Evolutionary conservation across 345 rosid genomes (phyloP), one percentile per base, ranked within the genome.

Genomic region (Kernera saxatilis): DNA sequence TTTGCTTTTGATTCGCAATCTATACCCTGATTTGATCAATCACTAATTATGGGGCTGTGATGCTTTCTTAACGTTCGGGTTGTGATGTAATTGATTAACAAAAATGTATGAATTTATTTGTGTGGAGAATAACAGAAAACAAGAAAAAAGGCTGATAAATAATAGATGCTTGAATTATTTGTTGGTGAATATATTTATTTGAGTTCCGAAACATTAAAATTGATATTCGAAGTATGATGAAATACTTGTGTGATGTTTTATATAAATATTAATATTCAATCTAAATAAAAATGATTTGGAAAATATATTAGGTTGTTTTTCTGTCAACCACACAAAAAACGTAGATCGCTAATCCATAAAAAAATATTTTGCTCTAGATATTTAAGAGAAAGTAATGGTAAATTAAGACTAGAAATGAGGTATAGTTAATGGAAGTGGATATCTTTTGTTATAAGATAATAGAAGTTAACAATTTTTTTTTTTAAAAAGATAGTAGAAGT

Each of bases 381-480:
- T 30, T 15, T 26, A 27, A 26, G 51, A 67, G 17, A 26, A 8
- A 26, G 8, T 12, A 52, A 25, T 22, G 23, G 10, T 27, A 53
- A 40, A n/a, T 13, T 12, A 15, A 27, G 13, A 17, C 50, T 52
- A 67, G 2, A 39, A 54, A 18, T 27, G 30, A 40, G 40, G 18
- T 52, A n/a, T 17, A 15, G 5, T 3, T 65, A 53, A 15, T 57
- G 73, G 46, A 69, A 57, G 57, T 70, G 46, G 58, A 46, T 70
- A 17, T 53, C n/a, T 52, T 45, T 36, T 25, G 49, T 36, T 26
- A 58, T n/a, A n/a, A 59, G 50, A 48, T 48, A 46, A 27, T 25
- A 56, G 13, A 39, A 36, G 11, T 13, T 30, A 12, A 14, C 27
- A 5, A 46, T n/a, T n/a, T n/a, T n/a, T n/a, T n/a, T n/a, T n/a